Conservation (phyloP, 2,329 filamentous ascomycete species). For the Chaetomium olivaceum region DNA sequence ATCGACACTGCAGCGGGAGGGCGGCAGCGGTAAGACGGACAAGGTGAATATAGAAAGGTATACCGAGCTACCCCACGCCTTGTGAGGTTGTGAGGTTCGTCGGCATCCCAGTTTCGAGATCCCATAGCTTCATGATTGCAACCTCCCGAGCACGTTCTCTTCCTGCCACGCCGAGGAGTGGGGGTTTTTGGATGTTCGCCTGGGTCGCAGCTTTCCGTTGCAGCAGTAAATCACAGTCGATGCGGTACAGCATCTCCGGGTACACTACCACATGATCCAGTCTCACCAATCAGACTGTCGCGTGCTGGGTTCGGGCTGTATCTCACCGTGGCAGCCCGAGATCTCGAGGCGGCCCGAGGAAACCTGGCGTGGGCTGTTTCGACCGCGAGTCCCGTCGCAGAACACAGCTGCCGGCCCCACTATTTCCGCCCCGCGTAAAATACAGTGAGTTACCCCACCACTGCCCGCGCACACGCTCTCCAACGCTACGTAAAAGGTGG, state of each 20-base stretch:
- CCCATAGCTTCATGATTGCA: background rate
- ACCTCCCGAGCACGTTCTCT: slow-evolving; percentile 17
- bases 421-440: slow-evolving; percentile 3
- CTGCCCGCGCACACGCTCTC: slow-evolving; percentile 18
- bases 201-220: background rate
- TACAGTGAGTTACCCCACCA: slow-evolving; percentile 21
- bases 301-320: background rate
- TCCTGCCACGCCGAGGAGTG: slow-evolving; percentile 1
- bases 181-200: slow-evolving; percentile 4
- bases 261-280: slow-evolving; percentile 20
- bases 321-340: background rate
- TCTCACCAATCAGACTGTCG: slow-evolving; percentile 18
- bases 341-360: background rate
- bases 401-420: slow-evolving; percentile 21
- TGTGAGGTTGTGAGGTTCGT: background rate
- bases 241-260: slow-evolving; percentile 8
- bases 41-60: background rate
- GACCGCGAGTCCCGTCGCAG: background rate
- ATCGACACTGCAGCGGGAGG: too few relatives aligned
- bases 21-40: background rate
- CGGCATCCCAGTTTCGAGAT: slow-evolving; percentile 8
- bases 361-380: background rate
- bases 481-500: slow-evolving; percentile 26
- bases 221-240: background rate
- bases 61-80: slow-evolving; percentile 2